These are phyloP conservation scores for Geosmithia putterillii DNA, from an alignment of 2,329 filamentous ascomycete species.

Conservation along the genomic window DNA sequence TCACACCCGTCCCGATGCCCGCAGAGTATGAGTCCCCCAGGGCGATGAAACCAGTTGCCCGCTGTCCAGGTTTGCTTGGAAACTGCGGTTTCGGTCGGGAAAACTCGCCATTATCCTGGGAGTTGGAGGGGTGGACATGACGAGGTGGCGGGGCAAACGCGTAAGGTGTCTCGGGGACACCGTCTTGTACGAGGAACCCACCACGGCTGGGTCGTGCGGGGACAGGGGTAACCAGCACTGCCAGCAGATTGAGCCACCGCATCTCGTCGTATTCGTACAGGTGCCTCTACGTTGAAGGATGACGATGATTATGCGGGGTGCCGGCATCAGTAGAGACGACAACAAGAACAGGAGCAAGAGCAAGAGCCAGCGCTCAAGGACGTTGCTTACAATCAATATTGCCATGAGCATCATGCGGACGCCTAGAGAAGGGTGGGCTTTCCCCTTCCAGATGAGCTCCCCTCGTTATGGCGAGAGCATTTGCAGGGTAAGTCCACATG, in stretches of 20 bases:
- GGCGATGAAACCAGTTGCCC: slow-evolving; percentile 22
- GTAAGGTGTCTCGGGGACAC: not conserved
- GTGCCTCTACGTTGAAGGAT: too few species aligned
- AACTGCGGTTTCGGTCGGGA: slow-evolving; percentile 1
- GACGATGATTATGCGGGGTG: not conserved
- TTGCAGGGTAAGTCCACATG: not conserved
- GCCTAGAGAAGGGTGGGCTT: too few species aligned
- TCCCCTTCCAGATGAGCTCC: too few species aligned
- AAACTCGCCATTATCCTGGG: not conserved
- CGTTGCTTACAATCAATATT: too few species aligned
- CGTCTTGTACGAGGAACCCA: not conserved
- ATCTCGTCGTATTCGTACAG: not conserved
- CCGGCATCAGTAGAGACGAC: not conserved
- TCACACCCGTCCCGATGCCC: slow-evolving; percentile 31
- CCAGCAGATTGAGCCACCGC: not conserved
- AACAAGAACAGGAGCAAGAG: not conserved
- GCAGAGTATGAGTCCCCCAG: slow-evolving; percentile 35
- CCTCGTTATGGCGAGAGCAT: not conserved
- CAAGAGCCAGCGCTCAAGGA: not conserved
- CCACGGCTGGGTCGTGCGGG: not conserved
- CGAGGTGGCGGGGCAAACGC: not conserved
- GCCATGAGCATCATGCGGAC: too few species aligned
- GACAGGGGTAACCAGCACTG: not conserved
- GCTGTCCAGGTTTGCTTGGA: slow-evolving; percentile 1
- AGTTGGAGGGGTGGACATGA: not conserved